Percentiles rank a stretch among this genome's conserved stretches.
Conservation (phyloP, 331 rosid genomes). For the Quercus phellos region DNA sequence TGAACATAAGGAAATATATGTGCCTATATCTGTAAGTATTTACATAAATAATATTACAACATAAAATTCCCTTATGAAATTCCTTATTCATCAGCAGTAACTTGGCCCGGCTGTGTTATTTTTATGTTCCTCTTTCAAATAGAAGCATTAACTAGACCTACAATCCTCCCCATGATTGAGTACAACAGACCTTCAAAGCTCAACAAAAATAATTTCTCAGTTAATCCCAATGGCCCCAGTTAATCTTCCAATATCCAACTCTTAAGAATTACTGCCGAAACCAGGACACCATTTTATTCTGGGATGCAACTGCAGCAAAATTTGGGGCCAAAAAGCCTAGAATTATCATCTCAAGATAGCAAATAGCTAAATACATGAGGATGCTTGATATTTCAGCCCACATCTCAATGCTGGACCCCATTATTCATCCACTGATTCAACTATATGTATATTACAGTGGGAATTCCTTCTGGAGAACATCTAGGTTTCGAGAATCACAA, state of each 20-base stretch:
- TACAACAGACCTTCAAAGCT: background rate
- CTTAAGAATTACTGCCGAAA: no score
- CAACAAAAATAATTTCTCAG: background rate
- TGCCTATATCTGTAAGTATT: background rate
- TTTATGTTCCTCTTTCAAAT: background rate
- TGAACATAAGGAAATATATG: background rate
- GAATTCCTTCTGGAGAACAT: conserved; percentile 92
- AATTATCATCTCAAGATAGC: background rate
- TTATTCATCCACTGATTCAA: conserved; percentile 13
- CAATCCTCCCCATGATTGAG: background rate
- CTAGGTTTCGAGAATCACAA: conserved; percentile 88
- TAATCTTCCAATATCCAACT: background rate
- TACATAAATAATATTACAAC: background rate
- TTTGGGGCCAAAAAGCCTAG: background rate
- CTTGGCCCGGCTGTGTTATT: background rate
- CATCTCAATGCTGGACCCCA: conserved; percentile 1
- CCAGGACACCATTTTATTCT: no score
- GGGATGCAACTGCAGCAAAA: no score
- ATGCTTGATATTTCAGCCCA: conserved; percentile 4
- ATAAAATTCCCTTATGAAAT: background rate
- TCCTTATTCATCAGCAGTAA: background rate
- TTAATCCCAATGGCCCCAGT: background rate
- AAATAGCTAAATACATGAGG: background rate
- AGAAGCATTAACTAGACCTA: background rate
- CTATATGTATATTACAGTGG: conserved; percentile 41